Percentiles rank a stretch among this genome's conserved stretches.
phyloP scores from a whole-genome alignment of 1,284 basidiomycete genomes.

The Neonothopanus nambi region DNA sequence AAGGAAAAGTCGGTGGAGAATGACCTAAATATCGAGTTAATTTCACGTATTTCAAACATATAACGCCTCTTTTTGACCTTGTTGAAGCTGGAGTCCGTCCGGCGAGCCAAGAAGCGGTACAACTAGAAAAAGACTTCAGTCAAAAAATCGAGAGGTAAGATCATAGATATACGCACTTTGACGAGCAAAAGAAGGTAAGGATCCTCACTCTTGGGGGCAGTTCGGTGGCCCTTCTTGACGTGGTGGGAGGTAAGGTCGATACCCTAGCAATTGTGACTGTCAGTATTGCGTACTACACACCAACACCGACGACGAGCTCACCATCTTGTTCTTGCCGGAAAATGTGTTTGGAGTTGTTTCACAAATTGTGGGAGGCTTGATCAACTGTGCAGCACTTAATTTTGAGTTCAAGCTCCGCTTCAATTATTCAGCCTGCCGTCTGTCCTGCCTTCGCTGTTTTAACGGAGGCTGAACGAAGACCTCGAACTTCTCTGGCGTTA shows the following conservation, averaged over 20 bases:
- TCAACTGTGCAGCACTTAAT: constrained; percentile 56
- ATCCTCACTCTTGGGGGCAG: constrained; percentile 98
- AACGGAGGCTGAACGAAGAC: neutral
- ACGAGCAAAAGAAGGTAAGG: constrained; percentile 98
- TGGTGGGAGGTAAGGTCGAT: constrained; percentile 98
- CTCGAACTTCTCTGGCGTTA: too few species aligned
- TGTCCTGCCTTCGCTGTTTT: neutral
- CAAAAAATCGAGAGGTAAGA: constrained; percentile 5
- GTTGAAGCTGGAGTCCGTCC: constrained; percentile 97
- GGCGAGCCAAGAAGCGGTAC: constrained; percentile 98
- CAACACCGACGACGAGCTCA: constrained; percentile 53
- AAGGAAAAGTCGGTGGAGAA: constrained; percentile 96
- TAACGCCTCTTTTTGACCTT: constrained; percentile 52
- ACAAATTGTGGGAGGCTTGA: constrained; percentile 44
- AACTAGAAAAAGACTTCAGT: constrained; percentile 54
- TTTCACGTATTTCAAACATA: neutral
- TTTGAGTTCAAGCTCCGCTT: constrained; percentile 42
- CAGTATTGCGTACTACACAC: constrained; percentile 15
- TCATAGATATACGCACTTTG: constrained; percentile 64
- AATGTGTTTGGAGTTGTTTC: constrained; percentile 40
- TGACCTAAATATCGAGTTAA: constrained; percentile 50
- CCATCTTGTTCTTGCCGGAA: constrained; percentile 73
- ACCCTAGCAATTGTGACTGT: constrained; percentile 60
- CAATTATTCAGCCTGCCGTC: neutral
- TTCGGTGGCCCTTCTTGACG: constrained; percentile 97